Base-by-base conservation (phyloP, 2,329 filamentous ascomycete species). In the Camptophora hylomeconis region DNA sequence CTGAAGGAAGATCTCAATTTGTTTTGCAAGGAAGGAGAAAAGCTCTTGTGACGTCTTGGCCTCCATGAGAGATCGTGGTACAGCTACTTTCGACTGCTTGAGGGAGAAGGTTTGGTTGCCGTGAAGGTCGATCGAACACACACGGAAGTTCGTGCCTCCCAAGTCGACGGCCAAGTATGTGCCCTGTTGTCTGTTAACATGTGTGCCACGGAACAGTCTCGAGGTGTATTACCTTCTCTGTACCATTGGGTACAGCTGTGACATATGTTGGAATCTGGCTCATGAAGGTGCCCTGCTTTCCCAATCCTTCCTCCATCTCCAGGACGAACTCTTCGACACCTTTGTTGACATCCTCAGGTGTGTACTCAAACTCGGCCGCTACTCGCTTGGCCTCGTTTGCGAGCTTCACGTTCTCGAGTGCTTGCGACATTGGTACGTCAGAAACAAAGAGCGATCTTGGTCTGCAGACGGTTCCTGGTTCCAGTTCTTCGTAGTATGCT, bases 181-280 rank as follows among this genome's bases (percentile, higher is more conserved):
- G 26, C 89, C 89, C 83, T 92, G 45, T n/a, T 22, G 10, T n/a
- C 20, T 24, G 18, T 30, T 24, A 20, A 28, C 17, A 25, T n/a
- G 16, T 33, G 11, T 12, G 16, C 19, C 12, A n/a, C 16, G 18
- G 14, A n/a, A n/a, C 6, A n/a, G 28, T 17, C 17, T 28, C 27
- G n/a, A n/a, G 20, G 28, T 37, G 20, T 20, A 45, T 46, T 60
- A 87, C 84, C 76, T 94, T 92, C 61, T 98, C 89, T 3, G 86
- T 94, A 46, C 89, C 89, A 68, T 95, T 89, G 50, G 89, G 89
- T 16, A 95, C 86, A 19, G 74, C 78, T 1, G 89, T 95, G 42
- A 98, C 87, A 57, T 93, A 98, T 22, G 86, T 93, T 5, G 89
- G 89, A 48, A 98, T 95, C 61, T 95, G 89, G 60, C 80, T 87